Evolutionary conservation across 176 grass and related monocot species (phyloP).

Genomic region (Pontederia paniculata): DNA sequence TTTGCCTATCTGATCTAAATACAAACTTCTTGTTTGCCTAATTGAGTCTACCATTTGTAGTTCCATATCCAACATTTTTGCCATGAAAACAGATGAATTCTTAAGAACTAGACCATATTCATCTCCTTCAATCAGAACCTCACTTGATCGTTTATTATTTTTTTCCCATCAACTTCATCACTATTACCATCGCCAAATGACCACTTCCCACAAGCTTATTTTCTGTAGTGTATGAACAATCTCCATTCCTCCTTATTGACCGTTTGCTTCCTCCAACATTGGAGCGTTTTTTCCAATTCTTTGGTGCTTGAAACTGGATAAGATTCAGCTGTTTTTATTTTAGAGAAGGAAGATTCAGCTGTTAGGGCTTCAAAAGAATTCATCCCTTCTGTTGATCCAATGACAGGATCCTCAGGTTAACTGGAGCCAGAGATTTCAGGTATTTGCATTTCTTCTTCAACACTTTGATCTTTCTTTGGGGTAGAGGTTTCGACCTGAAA

Average conservation of each 20-base stretch:
- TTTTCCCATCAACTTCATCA: conserved; percentile 28
- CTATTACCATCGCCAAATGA: conserved; percentile 13
- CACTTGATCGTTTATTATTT: conserved; percentile 32
- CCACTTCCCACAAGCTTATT: background rate
- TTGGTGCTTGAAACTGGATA: conserved; percentile 6
- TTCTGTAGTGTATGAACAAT: conserved; percentile 7
- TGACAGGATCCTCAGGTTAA: conserved; percentile 5
- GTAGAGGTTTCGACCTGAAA: conserved; percentile 22
- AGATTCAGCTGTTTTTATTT: conserved; percentile 11
- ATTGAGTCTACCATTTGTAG: background rate
- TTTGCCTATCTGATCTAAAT: conserved; percentile 7
- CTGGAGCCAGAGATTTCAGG: background rate
- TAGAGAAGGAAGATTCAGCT: too few species aligned
- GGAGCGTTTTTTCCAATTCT: background rate
- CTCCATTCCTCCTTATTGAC: background rate
- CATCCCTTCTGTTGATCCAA: conserved; percentile 1
- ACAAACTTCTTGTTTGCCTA: conserved; percentile 13
- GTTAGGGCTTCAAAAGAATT: conserved; percentile 1
- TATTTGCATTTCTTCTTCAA: conserved; percentile 2
- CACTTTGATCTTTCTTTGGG: conserved; percentile 32
- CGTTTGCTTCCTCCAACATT: conserved; percentile 12
- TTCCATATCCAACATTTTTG: background rate
- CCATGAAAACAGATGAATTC: background rate
- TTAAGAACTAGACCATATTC: conserved; percentile 4
- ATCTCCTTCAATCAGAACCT: conserved; percentile 31